Conservation (phyloP, 2,329 filamentous ascomycete genomes). For the Elsinoe ampelina region DNA sequence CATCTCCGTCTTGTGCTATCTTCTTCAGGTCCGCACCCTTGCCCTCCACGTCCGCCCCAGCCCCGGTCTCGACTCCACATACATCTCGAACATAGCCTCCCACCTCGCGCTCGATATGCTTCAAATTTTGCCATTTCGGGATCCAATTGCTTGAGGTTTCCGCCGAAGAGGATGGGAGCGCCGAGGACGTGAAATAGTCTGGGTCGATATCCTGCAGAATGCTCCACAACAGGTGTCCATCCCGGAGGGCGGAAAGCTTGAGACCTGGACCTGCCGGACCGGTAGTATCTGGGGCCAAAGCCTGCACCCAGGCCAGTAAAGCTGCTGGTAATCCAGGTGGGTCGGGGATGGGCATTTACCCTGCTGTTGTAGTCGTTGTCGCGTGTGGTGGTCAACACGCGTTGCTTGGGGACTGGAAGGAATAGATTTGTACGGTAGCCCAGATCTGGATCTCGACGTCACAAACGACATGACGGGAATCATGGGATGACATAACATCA, state of each 20-base stretch:
- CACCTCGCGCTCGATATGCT: conserved; percentile 41
- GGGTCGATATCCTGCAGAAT: conserved; percentile 40
- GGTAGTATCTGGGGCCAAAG: conserved; percentile 23
- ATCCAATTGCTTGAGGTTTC: conserved; percentile 41
- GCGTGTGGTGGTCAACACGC: too few relatives aligned
- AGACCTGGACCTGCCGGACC: conserved; percentile 29
- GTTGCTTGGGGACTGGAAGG: too few relatives aligned
- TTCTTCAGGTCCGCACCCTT: conserved; percentile 40
- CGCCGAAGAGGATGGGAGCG: conserved; percentile 38
- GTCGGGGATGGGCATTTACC: too few relatives aligned
- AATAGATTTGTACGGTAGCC: too few relatives aligned
- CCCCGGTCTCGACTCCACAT: conserved; percentile 26
- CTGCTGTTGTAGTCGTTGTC: too few relatives aligned
- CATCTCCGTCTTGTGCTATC: conserved; percentile 30
- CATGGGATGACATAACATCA: too few relatives aligned
- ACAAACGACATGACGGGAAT: too few relatives aligned
- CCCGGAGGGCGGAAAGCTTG: conserved; percentile 36
- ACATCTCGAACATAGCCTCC: conserved; percentile 41
- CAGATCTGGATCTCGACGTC: too few relatives aligned
- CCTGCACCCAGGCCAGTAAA: conserved; percentile 33
- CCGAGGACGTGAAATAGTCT: conserved; percentile 39
- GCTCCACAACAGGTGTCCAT: conserved; percentile 40
- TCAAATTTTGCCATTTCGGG: conserved; percentile 44
- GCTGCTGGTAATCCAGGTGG: not conserved
- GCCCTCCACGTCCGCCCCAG: conserved; percentile 17